These are phyloP conservation scores for Lactifluus piperatus DNA, from an alignment of 768 basidiomycete genomes.

Conservation along the genomic window DNA sequence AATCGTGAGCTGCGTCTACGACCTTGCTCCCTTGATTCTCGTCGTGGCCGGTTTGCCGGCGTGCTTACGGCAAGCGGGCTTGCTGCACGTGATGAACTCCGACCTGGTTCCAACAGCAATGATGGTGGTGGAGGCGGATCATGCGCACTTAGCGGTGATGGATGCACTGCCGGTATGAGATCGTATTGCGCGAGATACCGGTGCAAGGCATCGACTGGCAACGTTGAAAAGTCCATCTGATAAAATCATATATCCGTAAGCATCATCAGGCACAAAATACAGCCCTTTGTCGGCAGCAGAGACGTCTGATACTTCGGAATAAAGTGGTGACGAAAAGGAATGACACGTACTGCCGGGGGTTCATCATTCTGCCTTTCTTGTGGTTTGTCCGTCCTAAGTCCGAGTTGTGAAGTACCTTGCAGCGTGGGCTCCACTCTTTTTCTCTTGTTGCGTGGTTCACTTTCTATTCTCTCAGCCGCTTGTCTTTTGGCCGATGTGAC, in stretches of 20 bases:
- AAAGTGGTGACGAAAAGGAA: neutral
- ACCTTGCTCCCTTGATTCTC: slow-evolving; percentile 51
- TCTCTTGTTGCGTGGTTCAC: slow-evolving; percentile 67
- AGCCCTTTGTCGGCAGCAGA: neutral
- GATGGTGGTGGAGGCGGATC: slow-evolving; percentile 71
- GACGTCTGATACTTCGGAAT: neutral
- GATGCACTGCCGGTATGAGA: slow-evolving; percentile 59
- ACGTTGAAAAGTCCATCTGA: slow-evolving; percentile 68
- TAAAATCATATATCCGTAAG: slow-evolving; percentile 11
- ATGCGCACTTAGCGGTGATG: slow-evolving; percentile 54
- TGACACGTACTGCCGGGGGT: slow-evolving; percentile 12
- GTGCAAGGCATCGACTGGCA: slow-evolving; percentile 57
- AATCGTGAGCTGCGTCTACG: slow-evolving; percentile 66
- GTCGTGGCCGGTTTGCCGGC: slow-evolving; percentile 63
- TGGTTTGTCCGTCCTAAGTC: slow-evolving; percentile 11
- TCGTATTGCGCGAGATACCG: slow-evolving; percentile 69
- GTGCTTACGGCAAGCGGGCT: slow-evolving; percentile 42
- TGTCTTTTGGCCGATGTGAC: slow-evolving; percentile 40
- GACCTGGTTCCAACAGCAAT: slow-evolving; percentile 43
- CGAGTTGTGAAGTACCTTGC: slow-evolving; percentile 12
- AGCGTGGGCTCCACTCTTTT: slow-evolving; percentile 50
- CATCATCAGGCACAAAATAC: neutral
- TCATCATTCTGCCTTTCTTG: slow-evolving; percentile 19
- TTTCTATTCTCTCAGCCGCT: slow-evolving; percentile 58
- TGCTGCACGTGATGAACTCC: slow-evolving; percentile 39